Percentiles rank a stretch among this genome's conserved stretches.
Evolutionary conservation across 2,329 filamentous ascomycete genomes (phyloP).

Genomic region (Aspergillus costaricaensis): DNA sequence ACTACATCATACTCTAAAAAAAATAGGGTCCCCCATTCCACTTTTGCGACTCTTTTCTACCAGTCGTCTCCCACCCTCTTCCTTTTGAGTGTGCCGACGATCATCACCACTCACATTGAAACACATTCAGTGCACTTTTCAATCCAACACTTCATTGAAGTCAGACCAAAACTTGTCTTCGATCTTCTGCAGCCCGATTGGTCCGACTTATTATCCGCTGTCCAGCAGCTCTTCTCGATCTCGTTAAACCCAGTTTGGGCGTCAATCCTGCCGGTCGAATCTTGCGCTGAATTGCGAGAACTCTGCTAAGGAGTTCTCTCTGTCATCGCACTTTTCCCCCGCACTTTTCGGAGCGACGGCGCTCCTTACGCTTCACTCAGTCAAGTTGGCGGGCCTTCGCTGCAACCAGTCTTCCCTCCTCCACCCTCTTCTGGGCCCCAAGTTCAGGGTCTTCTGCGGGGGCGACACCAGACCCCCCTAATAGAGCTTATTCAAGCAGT

Average conservation of each 20-base stretch:
- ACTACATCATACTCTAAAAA: slow-evolving; percentile 7
- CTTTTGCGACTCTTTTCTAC: slow-evolving; percentile 3
- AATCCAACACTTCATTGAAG: not conserved
- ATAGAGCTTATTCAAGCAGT: slow-evolving; percentile 56
- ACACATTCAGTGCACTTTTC: not conserved
- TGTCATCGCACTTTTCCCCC: slow-evolving; percentile 19
- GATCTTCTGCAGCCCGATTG: not conserved
- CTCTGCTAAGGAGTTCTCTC: slow-evolving; percentile 14
- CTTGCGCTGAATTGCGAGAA: slow-evolving; percentile 20
- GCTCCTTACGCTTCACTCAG: slow-evolving; percentile 55
- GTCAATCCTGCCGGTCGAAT: slow-evolving; percentile 15
- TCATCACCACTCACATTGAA: slow-evolving; percentile 10
- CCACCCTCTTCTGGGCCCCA: slow-evolving; percentile 89
- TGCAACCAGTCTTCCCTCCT: slow-evolving; percentile 70
- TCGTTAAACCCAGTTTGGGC: not conserved
- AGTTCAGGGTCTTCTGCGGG: slow-evolving; percentile 92
- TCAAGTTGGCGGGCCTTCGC: slow-evolving; percentile 92
- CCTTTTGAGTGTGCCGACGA: slow-evolving; percentile 2
- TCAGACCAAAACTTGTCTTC: not conserved
- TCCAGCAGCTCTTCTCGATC: not conserved
- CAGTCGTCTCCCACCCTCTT: not conserved
- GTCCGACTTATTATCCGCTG: not conserved
- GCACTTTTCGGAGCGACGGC: slow-evolving; percentile 44
- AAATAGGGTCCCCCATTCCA: not conserved
- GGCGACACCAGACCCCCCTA: slow-evolving; percentile 98